Evolutionary conservation across 2,329 filamentous ascomycete genomes (phyloP).

Genomic region (Aureobasidium sp.): DNA sequence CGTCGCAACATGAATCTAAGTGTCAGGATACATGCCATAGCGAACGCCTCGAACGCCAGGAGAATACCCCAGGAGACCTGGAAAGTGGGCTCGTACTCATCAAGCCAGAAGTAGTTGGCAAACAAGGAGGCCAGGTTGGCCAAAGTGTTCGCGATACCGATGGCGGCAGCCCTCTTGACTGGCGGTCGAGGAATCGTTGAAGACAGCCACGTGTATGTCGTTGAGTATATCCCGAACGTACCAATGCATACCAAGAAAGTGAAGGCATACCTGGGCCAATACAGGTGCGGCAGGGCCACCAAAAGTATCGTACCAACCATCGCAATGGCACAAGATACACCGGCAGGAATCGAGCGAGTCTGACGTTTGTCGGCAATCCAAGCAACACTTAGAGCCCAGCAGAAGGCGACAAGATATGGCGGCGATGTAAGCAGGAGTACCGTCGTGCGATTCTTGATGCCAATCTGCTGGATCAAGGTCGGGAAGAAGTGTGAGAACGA

Average conservation of each 20-base stretch:
- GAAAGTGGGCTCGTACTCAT: neutral
- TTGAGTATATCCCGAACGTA: neutral
- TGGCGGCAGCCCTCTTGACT: neutral
- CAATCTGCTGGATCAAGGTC: neutral
- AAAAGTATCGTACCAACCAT: neutral
- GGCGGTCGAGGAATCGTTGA: neutral
- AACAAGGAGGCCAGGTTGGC: neutral
- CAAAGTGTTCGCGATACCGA: neutral
- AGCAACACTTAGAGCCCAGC: neutral
- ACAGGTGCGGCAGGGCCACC: neutral
- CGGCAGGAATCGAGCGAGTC: neutral
- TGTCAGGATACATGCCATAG: neutral
- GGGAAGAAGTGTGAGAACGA: neutral
- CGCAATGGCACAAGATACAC: neutral
- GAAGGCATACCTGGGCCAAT: neutral
- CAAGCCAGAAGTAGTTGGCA: neutral
- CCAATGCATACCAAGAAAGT: slow-evolving; percentile 2
- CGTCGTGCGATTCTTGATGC: neutral
- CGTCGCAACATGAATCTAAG: neutral
- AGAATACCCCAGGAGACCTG: neutral
- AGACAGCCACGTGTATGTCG: neutral
- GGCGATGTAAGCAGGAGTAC: neutral
- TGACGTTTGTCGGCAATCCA: neutral
- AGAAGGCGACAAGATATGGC: neutral
- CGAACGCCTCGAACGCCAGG: neutral